Evolutionary conservation across 345 rosid genomes (phyloP), one percentile per base, ranked within the genome.

Genomic region (Eutrema japonicum): DNA sequence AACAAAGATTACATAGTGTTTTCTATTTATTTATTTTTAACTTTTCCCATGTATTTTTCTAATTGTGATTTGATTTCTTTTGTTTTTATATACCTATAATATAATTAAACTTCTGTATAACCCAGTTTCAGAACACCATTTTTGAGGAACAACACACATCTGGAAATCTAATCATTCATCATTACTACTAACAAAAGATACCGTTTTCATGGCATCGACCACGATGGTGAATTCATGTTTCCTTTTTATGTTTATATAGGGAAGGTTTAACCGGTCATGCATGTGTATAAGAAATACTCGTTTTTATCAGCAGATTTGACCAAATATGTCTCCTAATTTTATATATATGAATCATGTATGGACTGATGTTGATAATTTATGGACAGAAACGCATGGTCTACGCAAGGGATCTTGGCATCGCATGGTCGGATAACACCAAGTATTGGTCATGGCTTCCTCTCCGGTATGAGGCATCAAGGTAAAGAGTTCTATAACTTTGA

Each of bases 391-490:
- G 78, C 80, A 79, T 81, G 79, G 7, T 87, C 80, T 83, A 61
- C 69, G 87, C 90, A n/a, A 80, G 83, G 68, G 78, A 66, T 66
- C 80, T 85, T 59, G 42, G 52, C 12, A 87, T 89, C 65, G 79
- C 74, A 13, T 87, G 92, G 88, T 78, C 81, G 6, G 85, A 83
- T 6, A 47, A 82, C 64, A 1, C 6, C 14, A 38, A 16, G 37
- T 79, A 38, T 78, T 89, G 95, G 95, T 54, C n/a, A 37, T 89
- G 91, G 94, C 35, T 26, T 38, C 0, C 32, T 66, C 54, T 71
- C 5, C 40, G 59, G 42, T 18, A 58, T 18, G 86, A 81, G 35
- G 46, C 76, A 8, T 58, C 63, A 58, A 69, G 80, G 82, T 81
- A 57, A 36, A 54, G 26, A 56, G 7, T 32, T 57, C 12, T 29